Evolutionary conservation across 768 basidiomycete species (phyloP).

Genomic region (Trametes villosa): DNA sequence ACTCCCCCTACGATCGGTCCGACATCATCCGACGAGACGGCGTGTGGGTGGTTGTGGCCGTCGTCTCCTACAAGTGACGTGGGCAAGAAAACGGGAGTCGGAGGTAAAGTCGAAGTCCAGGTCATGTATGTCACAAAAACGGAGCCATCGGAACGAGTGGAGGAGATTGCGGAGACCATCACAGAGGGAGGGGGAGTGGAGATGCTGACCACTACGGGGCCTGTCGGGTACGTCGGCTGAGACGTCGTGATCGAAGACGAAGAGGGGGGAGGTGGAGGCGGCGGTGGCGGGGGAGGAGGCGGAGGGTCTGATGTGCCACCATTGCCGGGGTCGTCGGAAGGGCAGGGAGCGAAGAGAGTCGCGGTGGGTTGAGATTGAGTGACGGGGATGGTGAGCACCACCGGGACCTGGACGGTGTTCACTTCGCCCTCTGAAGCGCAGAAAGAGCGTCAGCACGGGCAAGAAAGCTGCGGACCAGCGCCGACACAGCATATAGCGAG

Average conservation of each 20-base stretch:
- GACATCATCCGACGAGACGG: conserved; percentile 35
- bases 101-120: conserved; percentile 41
- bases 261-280: background rate
- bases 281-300: conserved; percentile 3
- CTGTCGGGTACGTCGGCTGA: conserved; percentile 1
- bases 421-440: conserved; percentile 28
- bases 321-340: conserved; percentile 13
- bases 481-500: background rate
- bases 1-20: conserved; percentile 58
- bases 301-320: conserved; percentile 5
- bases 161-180: conserved; percentile 36
- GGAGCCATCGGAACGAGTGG: conserved; percentile 47
- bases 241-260: background rate
- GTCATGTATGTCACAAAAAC: conserved; percentile 43
- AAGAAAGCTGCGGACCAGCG: background rate
- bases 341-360: conserved; percentile 49
- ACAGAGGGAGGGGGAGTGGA: conserved; percentile 38
- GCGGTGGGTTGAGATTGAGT: conserved; percentile 35
- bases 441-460: background rate
- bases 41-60: conserved; percentile 9
- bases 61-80: conserved; percentile 19
- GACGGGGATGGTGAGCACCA: conserved; percentile 42
- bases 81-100: conserved; percentile 32
- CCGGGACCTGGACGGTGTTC: conserved; percentile 44
- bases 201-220: conserved; percentile 10